phyloP scores from a whole-genome alignment of 345 rosid species.

The Erodium maritimum region DNA sequence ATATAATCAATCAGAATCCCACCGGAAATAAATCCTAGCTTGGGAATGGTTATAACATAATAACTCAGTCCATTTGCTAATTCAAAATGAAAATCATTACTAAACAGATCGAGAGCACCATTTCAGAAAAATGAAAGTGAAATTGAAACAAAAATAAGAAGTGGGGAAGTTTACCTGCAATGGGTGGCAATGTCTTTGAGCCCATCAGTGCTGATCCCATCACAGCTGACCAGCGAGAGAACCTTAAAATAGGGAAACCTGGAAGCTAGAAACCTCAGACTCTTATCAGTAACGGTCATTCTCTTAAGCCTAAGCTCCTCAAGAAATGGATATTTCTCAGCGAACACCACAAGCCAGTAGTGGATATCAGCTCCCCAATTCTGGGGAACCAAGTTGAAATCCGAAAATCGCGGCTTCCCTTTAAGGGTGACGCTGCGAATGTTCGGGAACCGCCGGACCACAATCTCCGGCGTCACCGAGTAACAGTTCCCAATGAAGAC shows the following conservation, averaged over 20 bases:
- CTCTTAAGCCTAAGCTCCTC: constrained; percentile 60
- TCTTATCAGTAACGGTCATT: constrained; percentile 53
- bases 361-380: constrained; percentile 63
- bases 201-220: constrained; percentile 56
- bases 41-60: no score
- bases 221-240: constrained; percentile 52
- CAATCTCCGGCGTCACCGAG: constrained; percentile 51
- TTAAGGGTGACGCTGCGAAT: constrained; percentile 47
- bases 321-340: constrained; percentile 34
- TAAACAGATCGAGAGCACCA: not conserved
- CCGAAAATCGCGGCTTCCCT: constrained; percentile 66
- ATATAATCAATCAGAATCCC: no score
- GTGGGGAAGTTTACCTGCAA: constrained; percentile 36
- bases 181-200: constrained; percentile 43
- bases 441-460: constrained; percentile 41
- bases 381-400: constrained; percentile 53
- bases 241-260: constrained; percentile 38
- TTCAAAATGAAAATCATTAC: not conserved
- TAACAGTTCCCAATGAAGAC: constrained; percentile 70
- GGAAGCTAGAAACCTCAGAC: constrained; percentile 41
- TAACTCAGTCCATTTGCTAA: not conserved
- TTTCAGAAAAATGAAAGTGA: constrained; percentile 3
- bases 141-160: not conserved
- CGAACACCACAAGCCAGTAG: constrained; percentile 47
- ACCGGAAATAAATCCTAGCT: no score